phyloP scores from a whole-genome alignment of 1,139 yeast species.

The Lodderomyces jiufengensis region DNA sequence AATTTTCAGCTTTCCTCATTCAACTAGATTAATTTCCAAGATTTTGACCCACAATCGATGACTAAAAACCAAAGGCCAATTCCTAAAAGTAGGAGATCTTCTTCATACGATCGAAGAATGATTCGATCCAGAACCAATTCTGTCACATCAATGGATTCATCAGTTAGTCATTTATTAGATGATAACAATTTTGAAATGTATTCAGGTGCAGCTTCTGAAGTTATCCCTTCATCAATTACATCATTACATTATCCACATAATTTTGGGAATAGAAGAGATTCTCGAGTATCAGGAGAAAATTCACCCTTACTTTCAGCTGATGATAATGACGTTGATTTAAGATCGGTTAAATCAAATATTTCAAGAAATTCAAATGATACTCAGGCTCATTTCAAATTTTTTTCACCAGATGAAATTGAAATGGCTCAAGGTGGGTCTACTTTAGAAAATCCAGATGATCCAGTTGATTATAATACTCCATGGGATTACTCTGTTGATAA shows the following conservation, averaged over 20 bases:
- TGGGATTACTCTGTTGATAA: constrained; percentile 59
- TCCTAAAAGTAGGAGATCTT: constrained; percentile 19
- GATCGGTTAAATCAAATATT: constrained; percentile 27
- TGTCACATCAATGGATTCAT: constrained; percentile 36
- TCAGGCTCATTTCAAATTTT: constrained; percentile 62
- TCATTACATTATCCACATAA: constrained; percentile 77
- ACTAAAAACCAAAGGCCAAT: constrained; percentile 5
- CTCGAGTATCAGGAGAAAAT: constrained; percentile 29
- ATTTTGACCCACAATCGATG: too few species aligned
- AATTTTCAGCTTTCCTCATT: too few species aligned
- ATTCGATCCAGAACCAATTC: constrained; percentile 39
- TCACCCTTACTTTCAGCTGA: constrained; percentile 35
- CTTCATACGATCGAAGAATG: constrained; percentile 25
- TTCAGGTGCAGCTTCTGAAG: constrained; percentile 87
- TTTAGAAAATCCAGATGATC: constrained; percentile 53
- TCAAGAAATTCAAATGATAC: constrained; percentile 32
- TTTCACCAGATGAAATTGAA: constrained; percentile 78
- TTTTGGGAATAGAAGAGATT: constrained; percentile 31
- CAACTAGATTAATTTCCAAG: too few species aligned
- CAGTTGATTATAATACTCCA: constrained; percentile 61
- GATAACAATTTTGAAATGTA: constrained; percentile 67
- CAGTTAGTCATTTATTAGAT: constrained; percentile 31
- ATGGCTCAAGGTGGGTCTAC: constrained; percentile 88
- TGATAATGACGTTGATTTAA: constrained; percentile 22
- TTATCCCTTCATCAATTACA: constrained; percentile 85